phyloP scores from a whole-genome alignment of 352 stramenopile species.

The Pythium sukuiense region DNA sequence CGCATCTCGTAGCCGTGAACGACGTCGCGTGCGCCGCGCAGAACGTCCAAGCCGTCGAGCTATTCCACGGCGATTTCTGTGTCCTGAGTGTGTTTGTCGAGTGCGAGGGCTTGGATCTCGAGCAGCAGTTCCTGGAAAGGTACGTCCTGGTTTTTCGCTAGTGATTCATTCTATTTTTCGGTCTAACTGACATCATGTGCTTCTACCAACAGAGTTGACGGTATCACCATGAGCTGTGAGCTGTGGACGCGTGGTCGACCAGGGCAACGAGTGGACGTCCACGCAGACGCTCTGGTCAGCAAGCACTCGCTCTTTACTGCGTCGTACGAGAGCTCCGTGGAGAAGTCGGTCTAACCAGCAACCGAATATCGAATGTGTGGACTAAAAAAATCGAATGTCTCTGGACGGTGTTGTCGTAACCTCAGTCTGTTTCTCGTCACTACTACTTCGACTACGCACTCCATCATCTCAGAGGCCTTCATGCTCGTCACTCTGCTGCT shows the following conservation, averaged over 20 bases:
- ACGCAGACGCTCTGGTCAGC: neutral
- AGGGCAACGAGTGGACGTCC: neutral
- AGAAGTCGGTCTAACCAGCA: slow-evolving; percentile 3
- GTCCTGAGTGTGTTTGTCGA: slow-evolving; percentile 56
- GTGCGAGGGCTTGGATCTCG: slow-evolving; percentile 48
- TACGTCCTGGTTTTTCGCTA: slow-evolving; percentile 19
- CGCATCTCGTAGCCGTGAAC: slow-evolving; percentile 44
- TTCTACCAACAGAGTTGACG: slow-evolving; percentile 10
- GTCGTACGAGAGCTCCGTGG: neutral
- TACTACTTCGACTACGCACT: neutral
- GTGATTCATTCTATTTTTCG: neutral
- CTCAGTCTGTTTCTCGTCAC: neutral
- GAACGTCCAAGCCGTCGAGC: slow-evolving; percentile 28
- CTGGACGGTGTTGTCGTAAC: too few species aligned
- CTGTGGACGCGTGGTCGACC: neutral
- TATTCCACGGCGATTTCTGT: slow-evolving; percentile 48
- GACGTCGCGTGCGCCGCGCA: slow-evolving; percentile 23
- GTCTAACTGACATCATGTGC: neutral
- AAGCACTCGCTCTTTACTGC: neutral
- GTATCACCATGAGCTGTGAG: slow-evolving; percentile 1
- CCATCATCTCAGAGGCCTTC: slow-evolving; percentile 26
- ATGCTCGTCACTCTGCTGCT: neutral
- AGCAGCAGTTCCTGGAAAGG: slow-evolving; percentile 56
- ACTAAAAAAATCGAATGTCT: slow-evolving; percentile 2
- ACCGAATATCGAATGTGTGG: neutral